Base-by-base conservation (phyloP, 495 filamentous ascomycete genomes). In the Talaromyces wortmannii region DNA sequence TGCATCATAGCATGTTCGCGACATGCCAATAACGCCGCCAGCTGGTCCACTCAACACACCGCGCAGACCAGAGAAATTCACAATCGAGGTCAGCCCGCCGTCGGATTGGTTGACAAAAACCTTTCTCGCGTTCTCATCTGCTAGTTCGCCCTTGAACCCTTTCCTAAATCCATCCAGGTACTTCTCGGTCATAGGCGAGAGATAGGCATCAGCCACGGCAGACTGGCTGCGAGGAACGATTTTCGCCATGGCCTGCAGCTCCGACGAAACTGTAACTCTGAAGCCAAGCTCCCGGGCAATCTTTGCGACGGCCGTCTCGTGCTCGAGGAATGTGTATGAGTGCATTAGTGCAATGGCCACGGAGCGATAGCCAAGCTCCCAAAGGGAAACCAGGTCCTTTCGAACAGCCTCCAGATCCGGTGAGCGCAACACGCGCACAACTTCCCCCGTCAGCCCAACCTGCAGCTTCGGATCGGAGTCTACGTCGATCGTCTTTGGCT, bases 181-280 rank as follows among this genome's bases (percentile, higher is more conserved):
- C 67, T 92, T 91, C 68, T 91, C 91, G 63, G 97, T 97, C 8
- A 91, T 89, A 0, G 94, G 94, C 1, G 94, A 97, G 8, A 98
- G 80, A 65, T 98, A 98, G 2, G 94, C 94, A 73, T 98, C 94
- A 7, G 92, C 94, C 32, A 90, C 95, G 10, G 94, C 89, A 13
- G 90, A 95, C 10, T 92, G 97, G 15, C 90, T 92, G 53, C 94
- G 77, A 29, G 92, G 87, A 36, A 82, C 78, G 36, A 82, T 70
- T 56, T 78, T 79, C 58, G 80, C 96, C 92, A 96, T 98, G 29
- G 94, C 94, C 83, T 95, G 95, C 29, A 80, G 51, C 48, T 75
- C 77, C 47, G 70, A 79, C 33, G 63, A 77, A 17, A 74, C 63
- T 81, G 68, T 97, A 33, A 77, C 75, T 15, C 70, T 77, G 56